Evolutionary conservation across 768 basidiomycete species (phyloP), one percentile per base, ranked within the genome.

Genomic region (Tephrocybe sp.): DNA sequence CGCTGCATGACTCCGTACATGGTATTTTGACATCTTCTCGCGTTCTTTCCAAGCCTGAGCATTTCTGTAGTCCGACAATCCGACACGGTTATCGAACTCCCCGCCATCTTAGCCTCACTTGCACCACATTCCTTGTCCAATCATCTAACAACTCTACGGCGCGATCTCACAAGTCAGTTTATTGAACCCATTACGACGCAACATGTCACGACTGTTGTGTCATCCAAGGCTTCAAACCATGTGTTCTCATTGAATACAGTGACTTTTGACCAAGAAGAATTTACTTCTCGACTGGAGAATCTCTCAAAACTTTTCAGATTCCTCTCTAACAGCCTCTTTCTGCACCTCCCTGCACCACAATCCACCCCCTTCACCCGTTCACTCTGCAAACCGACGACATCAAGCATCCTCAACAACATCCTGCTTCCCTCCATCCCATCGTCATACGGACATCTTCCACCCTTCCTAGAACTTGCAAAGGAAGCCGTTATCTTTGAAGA

Each of bases 381-480:
- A 12, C 67, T 94, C 2, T 74, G 72, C 61, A 83, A 79, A 59
- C 81, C 86, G 1, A 57, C 88, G 15, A 77, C 78, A 3, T 72
- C 70, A 4, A 78, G 82, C 21, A 58, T 92, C 16, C 73, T 94
- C 43, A 76, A 81, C 42, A 74, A 81, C 54, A 67, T 94, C 27
- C 73, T 94, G 37, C 67, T 84, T 27, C 81, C 87, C 0, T 75
- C 75, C n/a, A 69, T 94, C 3, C 91, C 93, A 0, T 77, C 81
- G 1, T 77, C 81, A 2, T 74, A 88, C 39, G 67, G 75, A 5
- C 68, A 65, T 4, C 73, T 94, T 0, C 80, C 85, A 3, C 53
- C 69, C 1, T 94, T 85, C 64, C 69, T 94, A 21, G 64, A 70
- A 7, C 66, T 87, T 10, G 65, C 84, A 1, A 57, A 71, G 18